Evolutionary conservation across 495 filamentous ascomycete species (phyloP).

Genomic region (Neurospora cerealis): DNA sequence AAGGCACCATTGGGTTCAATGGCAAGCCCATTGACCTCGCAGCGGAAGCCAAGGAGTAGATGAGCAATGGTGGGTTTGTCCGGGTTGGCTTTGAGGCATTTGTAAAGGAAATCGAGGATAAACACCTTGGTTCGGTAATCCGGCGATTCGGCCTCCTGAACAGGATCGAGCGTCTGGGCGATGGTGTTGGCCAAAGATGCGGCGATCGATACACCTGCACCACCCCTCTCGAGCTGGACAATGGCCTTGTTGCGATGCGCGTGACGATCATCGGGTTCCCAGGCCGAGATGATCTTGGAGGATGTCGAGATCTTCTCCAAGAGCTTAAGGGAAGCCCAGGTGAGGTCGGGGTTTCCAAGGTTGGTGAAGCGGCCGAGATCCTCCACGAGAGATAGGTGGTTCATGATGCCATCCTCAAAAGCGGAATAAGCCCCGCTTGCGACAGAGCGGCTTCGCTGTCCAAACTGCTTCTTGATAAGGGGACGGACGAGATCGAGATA

Average conservation of each 20-base stretch:
- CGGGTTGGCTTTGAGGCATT: slow-evolving; percentile 58
- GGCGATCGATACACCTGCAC: slow-evolving; percentile 59
- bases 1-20: slow-evolving; percentile 56
- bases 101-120: slow-evolving; percentile 73
- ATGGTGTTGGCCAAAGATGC: slow-evolving; percentile 58
- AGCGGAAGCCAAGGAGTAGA: slow-evolving; percentile 78
- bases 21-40: slow-evolving; percentile 53
- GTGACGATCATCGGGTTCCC: slow-evolving; percentile 38
- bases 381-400: slow-evolving; percentile 63
- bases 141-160: slow-evolving; percentile 48
- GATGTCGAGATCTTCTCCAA: slow-evolving; percentile 80
- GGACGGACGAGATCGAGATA: slow-evolving; percentile 82
- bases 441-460: slow-evolving; percentile 33
- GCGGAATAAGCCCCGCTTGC: slow-evolving; percentile 66
- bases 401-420: slow-evolving; percentile 86
- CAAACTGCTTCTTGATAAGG: slow-evolving; percentile 42
- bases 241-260: slow-evolving; percentile 68
- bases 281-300: slow-evolving; percentile 53
- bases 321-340: slow-evolving; percentile 64
- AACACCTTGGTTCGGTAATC: slow-evolving; percentile 67
- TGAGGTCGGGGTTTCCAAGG: slow-evolving; percentile 64
- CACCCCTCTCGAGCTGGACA: slow-evolving; percentile 61
- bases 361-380: slow-evolving; percentile 77
- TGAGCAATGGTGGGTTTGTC: slow-evolving; percentile 76
- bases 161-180: slow-evolving; percentile 50